These are phyloP conservation scores for Pilasporangium apinafurcum DNA, from an alignment of 352 stramenopile genomes.

Conservation along the genomic window DNA sequence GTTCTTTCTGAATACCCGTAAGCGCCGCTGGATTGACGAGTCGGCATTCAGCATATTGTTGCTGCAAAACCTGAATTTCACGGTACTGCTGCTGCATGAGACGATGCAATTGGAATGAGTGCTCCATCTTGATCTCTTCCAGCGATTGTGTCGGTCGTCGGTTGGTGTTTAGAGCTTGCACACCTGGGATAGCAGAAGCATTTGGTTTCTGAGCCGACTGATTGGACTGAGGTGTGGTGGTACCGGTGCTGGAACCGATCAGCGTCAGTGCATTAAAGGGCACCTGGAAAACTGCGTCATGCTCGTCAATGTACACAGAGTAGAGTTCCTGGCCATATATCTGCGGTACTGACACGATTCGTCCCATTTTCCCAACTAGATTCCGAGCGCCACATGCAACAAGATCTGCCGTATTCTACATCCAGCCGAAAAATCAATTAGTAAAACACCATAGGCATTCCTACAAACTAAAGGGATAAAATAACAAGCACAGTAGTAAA, in stretches of 20 bases:
- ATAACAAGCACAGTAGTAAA: not conserved
- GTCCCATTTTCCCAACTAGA: conserved; percentile 62
- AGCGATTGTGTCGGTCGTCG: conserved; percentile 17
- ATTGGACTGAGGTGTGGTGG: conserved; percentile 34
- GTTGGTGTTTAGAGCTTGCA: conserved; percentile 17
- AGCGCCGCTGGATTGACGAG: conserved; percentile 67
- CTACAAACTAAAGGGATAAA: not conserved
- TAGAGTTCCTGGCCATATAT: conserved; percentile 77
- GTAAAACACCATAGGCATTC: not conserved
- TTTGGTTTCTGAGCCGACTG: conserved; percentile 27
- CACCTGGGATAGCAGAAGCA: conserved; percentile 12
- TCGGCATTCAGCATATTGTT: conserved; percentile 76
- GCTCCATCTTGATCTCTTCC: conserved; percentile 80
- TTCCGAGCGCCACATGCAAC: conserved; percentile 70
- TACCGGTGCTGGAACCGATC: conserved; percentile 23
- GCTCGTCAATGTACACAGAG: conserved; percentile 80
- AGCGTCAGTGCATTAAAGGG: conserved; percentile 73
- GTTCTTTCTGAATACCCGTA: conserved; percentile 73
- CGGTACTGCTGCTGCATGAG: conserved; percentile 86
- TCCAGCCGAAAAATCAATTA: not conserved
- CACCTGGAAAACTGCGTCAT: conserved; percentile 76
- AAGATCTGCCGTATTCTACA: conserved; percentile 62
- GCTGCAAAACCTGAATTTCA: conserved; percentile 81
- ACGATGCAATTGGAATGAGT: conserved; percentile 81
- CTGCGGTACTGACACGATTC: conserved; percentile 67